phyloP scores from a whole-genome alignment of 257 asterid genomes.

The Solanum appendiculatum region DNA sequence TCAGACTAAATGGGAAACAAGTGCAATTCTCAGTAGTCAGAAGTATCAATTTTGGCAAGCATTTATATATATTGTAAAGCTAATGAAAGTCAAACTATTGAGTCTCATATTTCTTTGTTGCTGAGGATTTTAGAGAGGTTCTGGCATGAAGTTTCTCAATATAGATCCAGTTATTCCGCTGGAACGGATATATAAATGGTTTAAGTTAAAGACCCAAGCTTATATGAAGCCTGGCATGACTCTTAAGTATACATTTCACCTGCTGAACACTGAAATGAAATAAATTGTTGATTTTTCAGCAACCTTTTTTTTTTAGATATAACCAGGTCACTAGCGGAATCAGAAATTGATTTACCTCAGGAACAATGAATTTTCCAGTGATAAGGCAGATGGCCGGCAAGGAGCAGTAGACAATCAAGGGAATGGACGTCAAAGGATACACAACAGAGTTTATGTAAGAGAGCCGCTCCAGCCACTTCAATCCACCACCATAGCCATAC shows the following conservation, averaged over 20 bases:
- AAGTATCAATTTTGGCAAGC: neutral
- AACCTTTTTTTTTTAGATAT: neutral
- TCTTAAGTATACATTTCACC: neutral
- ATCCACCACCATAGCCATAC: conserved; percentile 93
- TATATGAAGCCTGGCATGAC: neutral
- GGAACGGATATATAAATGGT: neutral
- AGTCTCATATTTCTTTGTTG: neutral
- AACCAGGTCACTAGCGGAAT: neutral
- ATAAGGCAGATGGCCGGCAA: conserved; percentile 93
- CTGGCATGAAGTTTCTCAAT: neutral
- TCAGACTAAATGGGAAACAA: neutral
- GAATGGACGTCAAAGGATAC: conserved; percentile 93
- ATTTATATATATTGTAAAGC: neutral
- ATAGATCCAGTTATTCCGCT: neutral
- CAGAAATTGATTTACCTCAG: conserved; percentile 47
- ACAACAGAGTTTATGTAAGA: conserved; percentile 85
- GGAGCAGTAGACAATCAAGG: conserved; percentile 76
- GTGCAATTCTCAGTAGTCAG: neutral
- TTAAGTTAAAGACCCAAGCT: neutral
- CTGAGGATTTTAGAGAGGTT: neutral
- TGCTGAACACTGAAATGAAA: neutral
- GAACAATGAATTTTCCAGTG: conserved; percentile 83
- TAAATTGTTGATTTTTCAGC: neutral
- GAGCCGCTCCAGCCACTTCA: conserved; percentile 67
- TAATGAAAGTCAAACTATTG: neutral